Conservation (phyloP, 257 asterid genomes). For the Cinchona pubescens region DNA sequence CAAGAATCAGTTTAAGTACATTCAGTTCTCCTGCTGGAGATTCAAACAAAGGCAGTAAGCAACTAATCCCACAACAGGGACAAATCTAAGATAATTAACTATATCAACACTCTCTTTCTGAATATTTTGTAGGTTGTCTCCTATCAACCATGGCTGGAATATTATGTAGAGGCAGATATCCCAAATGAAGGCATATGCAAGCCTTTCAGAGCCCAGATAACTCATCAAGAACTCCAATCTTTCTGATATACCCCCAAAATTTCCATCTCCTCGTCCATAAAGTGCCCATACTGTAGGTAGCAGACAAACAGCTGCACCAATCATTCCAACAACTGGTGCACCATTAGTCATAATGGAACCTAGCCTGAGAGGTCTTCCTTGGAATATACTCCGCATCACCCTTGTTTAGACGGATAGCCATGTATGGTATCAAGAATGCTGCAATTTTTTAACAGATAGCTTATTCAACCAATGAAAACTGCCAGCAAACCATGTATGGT, state of each 20-base stretch:
- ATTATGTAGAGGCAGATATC: constrained; percentile 62
- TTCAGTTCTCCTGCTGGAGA: constrained; percentile 30
- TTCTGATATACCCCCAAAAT: constrained; percentile 52
- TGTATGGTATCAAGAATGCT: constrained; percentile 92
- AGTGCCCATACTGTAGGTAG: constrained; percentile 67
- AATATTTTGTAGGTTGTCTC: constrained; percentile 66
- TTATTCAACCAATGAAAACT: constrained; percentile 1
- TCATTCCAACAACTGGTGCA: constrained; percentile 64
- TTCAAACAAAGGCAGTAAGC: constrained; percentile 72
- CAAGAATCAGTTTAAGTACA: background rate
- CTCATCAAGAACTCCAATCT: constrained; percentile 59
- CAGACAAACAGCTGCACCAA: constrained; percentile 58
- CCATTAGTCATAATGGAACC: constrained; percentile 65
- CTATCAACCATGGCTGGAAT: constrained; percentile 95
- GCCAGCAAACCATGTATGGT: constrained; percentile 98
- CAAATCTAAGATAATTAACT: constrained; percentile 59
- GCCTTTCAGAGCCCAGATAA: constrained; percentile 72
- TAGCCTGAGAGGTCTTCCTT: constrained; percentile 44
- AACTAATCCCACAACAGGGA: constrained; percentile 70
- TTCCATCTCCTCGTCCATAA: constrained; percentile 70
- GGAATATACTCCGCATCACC: constrained; percentile 34
- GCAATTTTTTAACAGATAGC: constrained; percentile 21
- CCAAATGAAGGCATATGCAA: constrained; percentile 95
- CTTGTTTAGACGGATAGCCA: constrained; percentile 79
- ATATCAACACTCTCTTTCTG: constrained; percentile 43